Evolutionary conservation across 208 protist species (phyloP).

Genomic region (Wallacemonas sp.): DNA sequence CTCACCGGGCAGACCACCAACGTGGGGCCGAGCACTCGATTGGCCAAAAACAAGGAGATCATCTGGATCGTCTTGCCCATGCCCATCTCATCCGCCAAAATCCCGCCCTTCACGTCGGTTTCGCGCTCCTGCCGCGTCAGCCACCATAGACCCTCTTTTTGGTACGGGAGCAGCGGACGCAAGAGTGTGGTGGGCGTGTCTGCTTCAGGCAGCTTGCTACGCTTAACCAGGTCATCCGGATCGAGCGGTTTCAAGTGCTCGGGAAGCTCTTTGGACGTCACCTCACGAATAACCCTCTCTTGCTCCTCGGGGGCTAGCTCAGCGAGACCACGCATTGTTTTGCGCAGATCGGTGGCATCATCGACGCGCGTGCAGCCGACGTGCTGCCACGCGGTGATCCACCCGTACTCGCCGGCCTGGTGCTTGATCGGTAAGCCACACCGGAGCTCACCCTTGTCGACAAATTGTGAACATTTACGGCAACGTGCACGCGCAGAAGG

Average conservation of each 20-base stretch:
- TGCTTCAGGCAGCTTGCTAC: constrained; percentile 50
- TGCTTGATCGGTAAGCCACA: constrained; percentile 85
- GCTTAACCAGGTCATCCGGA: constrained; percentile 78
- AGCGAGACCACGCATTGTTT: constrained; percentile 55
- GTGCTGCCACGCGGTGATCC: constrained; percentile 92
- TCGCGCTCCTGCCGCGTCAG: constrained; percentile 77
- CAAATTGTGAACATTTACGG: constrained; percentile 83
- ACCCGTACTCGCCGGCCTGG: constrained; percentile 77
- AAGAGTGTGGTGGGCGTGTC: constrained; percentile 53
- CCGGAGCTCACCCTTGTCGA: constrained; percentile 78
- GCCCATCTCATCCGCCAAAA: constrained; percentile 99
- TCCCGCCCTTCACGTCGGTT: constrained; percentile 80
- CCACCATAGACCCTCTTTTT: constrained; percentile 89
- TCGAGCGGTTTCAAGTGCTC: constrained; percentile 80
- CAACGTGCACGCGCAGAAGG: constrained; percentile 75
- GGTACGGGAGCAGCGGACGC: constrained; percentile 77
- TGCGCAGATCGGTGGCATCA: constrained; percentile 16
- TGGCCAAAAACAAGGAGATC: constrained; percentile 88
- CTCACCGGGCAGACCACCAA: constrained; percentile 91
- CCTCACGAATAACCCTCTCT: constrained; percentile 51
- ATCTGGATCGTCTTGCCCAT: constrained; percentile 98
- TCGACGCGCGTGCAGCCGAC: constrained; percentile 70
- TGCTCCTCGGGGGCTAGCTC: constrained; percentile 52
- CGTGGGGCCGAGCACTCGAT: constrained; percentile 74
- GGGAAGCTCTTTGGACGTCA: constrained; percentile 52